A percentile compares a stretch with the other conserved stretches of the same genome.
phyloP scores from a whole-genome alignment of 106 monocot species.

The Dendrobium chrysotoxum region DNA sequence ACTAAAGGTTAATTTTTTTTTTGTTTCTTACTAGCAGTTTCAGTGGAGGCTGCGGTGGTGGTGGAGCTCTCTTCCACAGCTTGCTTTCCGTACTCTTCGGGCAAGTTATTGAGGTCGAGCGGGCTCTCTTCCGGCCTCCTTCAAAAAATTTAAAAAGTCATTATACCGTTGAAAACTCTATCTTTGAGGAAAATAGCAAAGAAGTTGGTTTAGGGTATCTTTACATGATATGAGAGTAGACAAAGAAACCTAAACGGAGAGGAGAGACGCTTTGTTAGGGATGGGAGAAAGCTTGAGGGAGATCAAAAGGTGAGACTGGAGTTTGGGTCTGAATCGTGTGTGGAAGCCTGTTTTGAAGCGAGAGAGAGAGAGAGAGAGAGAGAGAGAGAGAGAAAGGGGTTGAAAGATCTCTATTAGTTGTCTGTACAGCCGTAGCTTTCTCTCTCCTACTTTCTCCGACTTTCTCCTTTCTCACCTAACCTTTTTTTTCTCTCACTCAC shows the following conservation, averaged over 20 bases:
- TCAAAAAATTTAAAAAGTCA: background rate
- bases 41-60: constrained; percentile 67
- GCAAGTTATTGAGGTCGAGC: constrained; percentile 94
- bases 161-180: background rate
- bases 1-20: no score
- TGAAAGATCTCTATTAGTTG: constrained; percentile 36
- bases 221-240: constrained; percentile 10
- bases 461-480: constrained; percentile 6
- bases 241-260: background rate
- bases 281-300: constrained; percentile 11
- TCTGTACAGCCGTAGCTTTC: constrained; percentile 23
- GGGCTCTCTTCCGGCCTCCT: constrained; percentile 80
- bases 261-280: background rate
- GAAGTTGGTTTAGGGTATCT: background rate
- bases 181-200: background rate
- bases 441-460: constrained; percentile 17
- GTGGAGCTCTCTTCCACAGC: constrained; percentile 69
- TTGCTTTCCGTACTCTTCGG: constrained; percentile 85
- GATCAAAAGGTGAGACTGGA: background rate
- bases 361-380: constrained; percentile 12
- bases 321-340: background rate
- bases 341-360: constrained; percentile 1
- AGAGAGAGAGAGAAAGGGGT: constrained; percentile 22
- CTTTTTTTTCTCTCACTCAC: background rate
- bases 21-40: constrained; percentile 34